Evolutionary conservation across 2,329 filamentous ascomycete genomes (phyloP), one percentile per base, ranked within the genome.

Genomic region (Epichloe aotearoae): DNA sequence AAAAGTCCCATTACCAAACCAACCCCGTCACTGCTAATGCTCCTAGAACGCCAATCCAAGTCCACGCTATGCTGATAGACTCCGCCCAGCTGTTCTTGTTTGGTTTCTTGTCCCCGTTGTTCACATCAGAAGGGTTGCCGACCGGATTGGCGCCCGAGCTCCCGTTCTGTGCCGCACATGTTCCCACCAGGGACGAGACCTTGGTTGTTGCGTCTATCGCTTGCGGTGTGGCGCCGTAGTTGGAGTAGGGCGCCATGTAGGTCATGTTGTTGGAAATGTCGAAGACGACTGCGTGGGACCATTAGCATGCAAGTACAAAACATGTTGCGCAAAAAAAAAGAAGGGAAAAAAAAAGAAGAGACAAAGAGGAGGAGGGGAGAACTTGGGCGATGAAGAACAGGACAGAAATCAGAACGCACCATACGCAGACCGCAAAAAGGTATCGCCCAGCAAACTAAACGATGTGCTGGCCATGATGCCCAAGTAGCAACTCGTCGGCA

Each of bases 391-490:
- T 30, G 26, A 30, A 30, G 26, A 30, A 10, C 26, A 30, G 30
- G 30, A 30, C 30, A 11, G 8, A 30, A 30, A 10, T 30, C 15
- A 23, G n/a, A 46, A 61, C 64, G 30, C 53, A 75, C 72, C 66
- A 55, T 78, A 79, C 4, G 72, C 73, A 11, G 72, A 75, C 30
- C 75, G 69, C 54, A 78, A 60, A 60, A 79, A 74, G 1, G 74
- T 76, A 56, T 78, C 75, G 7, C 75, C 75, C 11, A 78, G 63
- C n/a, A 79, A 61, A 12, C 67, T 64, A 56, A 76, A 77, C 30
- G 68, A 65, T 6, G 67, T 61, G 55, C 68, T 75, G 8, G 71
- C 66, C 54, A 67, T 66, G 53, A 78, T 69, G 7, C 75, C 75
- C n/a, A 78, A 61, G 50, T 72, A 74, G 57, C 75, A 78, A 11